Conservation (phyloP, 179 eudicot species). For the Vitellaria paradoxa region DNA sequence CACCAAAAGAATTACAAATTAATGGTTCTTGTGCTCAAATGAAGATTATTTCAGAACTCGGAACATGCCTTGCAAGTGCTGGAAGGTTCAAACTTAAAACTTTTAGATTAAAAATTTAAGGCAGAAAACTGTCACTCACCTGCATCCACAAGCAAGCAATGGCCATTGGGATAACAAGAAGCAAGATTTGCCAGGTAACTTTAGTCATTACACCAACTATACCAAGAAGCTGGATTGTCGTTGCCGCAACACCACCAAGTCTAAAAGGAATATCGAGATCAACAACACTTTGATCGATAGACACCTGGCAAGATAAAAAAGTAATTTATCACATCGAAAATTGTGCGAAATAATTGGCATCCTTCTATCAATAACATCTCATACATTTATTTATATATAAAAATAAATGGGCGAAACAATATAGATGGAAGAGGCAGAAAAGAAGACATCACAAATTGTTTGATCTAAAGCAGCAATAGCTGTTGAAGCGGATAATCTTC, state of each 20-base stretch:
- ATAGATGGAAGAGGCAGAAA: neutral
- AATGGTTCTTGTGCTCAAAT: neutral
- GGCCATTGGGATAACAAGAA: constrained; percentile 97
- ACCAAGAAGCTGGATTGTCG: constrained; percentile 95
- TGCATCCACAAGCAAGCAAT: constrained; percentile 99
- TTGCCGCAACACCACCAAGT: constrained; percentile 93
- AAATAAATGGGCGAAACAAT: too few species aligned
- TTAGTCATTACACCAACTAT: constrained; percentile 94
- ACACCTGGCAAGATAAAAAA: constrained; percentile 57
- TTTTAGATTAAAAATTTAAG: neutral
- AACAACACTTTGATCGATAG: constrained; percentile 94
- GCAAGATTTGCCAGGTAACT: constrained; percentile 99
- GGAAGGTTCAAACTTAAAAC: neutral
- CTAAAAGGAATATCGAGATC: constrained; percentile 97
- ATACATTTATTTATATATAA: too few species aligned
- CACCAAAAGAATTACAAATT: neutral
- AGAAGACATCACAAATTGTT: neutral
- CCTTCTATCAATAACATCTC: too few species aligned
- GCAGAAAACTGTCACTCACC: constrained; percentile 38
- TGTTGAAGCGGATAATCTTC: constrained; percentile 3
- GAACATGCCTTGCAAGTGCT: neutral
- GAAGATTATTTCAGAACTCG: neutral
- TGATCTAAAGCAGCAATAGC: neutral
- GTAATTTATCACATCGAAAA: neutral
- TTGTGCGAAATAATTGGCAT: neutral